Base-by-base conservation (phyloP, 2,329 filamentous ascomycete genomes). In the Penicillium palitans region DNA sequence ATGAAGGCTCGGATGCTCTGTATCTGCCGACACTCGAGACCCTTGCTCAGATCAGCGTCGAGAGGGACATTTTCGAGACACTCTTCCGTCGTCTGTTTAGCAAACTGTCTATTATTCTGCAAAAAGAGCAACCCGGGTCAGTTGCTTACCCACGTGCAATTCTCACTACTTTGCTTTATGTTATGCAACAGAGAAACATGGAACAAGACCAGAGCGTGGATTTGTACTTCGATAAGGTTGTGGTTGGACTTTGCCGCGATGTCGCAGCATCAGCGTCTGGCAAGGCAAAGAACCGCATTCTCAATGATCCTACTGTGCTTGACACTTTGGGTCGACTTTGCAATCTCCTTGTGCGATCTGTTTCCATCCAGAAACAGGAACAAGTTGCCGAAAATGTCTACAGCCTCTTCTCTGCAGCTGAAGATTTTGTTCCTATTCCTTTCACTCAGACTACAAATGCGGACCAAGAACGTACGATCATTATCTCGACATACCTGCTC, bases 1-100 rank as follows among this genome's bases (percentile, higher is more conserved):
- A 83, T 57, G 72, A 76, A n/a, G 78, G 80, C 19, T 74, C 74
- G 3, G 72, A 77, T 10, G 67, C 66, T 7, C 70, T 72, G 6
- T 87, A 87, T 65, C 66, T 81, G n/a, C 74, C 80, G 6, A 83
- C 85, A 0, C 74, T 90, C 25, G 86, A 88, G 66, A 85, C 80
- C 0, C 81, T 90, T 58, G 86, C 87, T 3, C 84, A 87, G 64
- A 81, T 90, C 21, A 86, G 84, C 55, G 78, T 80, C 12, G 86
- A 88, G 67, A 80, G 82, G 60, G 81, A 85, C 39, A 79, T 88
- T 13, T 87, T 89, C 60, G 83, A 87, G 59, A 88, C 85, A 0
- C 75, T 89, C 9, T 80, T 88, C 35, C 76, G 87, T 41, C 79
- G 86, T 31, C 73, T 89, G 29, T 82, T 87, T 70, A 87, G 84